A percentile compares a stretch with the other conserved stretches of the same genome.
Evolutionary conservation across 257 asterid species (phyloP).

Genomic region (Voacanga thouarsii): DNA sequence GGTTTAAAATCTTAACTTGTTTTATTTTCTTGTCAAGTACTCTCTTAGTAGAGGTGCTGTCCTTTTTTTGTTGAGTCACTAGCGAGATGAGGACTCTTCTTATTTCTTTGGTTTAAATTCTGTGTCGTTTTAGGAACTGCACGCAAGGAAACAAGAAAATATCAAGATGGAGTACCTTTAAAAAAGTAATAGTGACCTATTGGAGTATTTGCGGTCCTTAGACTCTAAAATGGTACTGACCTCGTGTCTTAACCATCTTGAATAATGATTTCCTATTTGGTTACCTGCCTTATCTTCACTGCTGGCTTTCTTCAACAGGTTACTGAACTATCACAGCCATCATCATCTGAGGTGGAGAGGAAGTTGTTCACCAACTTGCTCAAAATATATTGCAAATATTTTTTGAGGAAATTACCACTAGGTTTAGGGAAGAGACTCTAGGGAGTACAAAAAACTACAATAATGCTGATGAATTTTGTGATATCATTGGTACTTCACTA

Average conservation of each 20-base stretch:
- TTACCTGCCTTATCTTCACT: not conserved
- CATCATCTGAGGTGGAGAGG: constrained; percentile 90
- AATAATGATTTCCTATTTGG: not conserved
- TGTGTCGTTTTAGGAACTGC: constrained; percentile 56
- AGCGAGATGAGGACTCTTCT: not conserved
- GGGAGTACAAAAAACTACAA: constrained; percentile 36
- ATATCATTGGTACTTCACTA: constrained; percentile 49
- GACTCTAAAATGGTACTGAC: constrained; percentile 80
- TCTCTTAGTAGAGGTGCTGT: no score
- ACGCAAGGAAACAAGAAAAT: constrained; percentile 54
- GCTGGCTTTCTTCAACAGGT: constrained; percentile 46
- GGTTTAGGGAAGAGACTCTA: constrained; percentile 26
- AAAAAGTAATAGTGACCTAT: constrained; percentile 62
- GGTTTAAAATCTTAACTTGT: not conserved
- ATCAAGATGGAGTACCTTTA: constrained; percentile 54
- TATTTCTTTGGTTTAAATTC: constrained; percentile 13
- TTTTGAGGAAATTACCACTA: constrained; percentile 51
- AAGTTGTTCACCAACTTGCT: constrained; percentile 82
- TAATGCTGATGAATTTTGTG: constrained; percentile 25
- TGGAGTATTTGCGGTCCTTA: constrained; percentile 83
- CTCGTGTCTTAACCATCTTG: constrained; percentile 2
- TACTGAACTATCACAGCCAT: constrained; percentile 76
- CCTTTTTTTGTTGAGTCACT: not conserved
- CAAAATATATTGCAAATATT: constrained; percentile 54
- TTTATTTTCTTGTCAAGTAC: not conserved